Conservation (phyloP, 2,329 filamentous ascomycete species). For the Aspergillus sp. region DNA sequence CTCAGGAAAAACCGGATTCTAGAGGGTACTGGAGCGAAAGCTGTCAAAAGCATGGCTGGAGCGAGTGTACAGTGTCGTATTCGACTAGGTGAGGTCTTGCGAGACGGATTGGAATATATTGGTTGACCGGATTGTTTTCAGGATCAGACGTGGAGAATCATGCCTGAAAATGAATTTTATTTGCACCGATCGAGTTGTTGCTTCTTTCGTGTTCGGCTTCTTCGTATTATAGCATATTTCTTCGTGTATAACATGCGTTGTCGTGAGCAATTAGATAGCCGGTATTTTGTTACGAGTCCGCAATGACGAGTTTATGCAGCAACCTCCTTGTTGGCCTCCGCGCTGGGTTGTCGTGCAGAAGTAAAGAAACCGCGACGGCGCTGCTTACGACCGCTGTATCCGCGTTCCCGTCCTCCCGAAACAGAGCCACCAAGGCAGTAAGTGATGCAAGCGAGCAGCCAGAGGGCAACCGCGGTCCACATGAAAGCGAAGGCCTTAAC, state of each 20-base stretch:
- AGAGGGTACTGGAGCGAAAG: neutral
- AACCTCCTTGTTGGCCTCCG: constrained; percentile 30
- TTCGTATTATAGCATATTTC: neutral
- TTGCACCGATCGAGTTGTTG: neutral
- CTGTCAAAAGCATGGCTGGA: neutral
- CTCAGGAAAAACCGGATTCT: neutral
- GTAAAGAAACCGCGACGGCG: constrained; percentile 41
- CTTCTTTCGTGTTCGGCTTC: neutral
- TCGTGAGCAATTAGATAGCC: neutral
- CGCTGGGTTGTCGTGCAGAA: constrained; percentile 28
- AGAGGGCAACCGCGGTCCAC: constrained; percentile 58
- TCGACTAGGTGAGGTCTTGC: neutral
- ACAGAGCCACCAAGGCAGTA: constrained; percentile 53
- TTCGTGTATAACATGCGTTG: neutral
- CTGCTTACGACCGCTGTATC: constrained; percentile 38
- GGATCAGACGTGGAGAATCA: neutral
- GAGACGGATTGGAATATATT: neutral
- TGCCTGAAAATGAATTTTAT: neutral
- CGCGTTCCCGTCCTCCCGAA: constrained; percentile 27
- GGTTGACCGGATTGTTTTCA: neutral
- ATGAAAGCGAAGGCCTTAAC: constrained; percentile 61
- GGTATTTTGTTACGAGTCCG: neutral
- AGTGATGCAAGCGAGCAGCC: constrained; percentile 56
- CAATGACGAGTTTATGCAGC: constrained; percentile 21
- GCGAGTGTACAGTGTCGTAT: neutral